phyloP scores from a whole-genome alignment of 2,329 filamentous ascomycete species.

The Shiraia bambusicola region DNA sequence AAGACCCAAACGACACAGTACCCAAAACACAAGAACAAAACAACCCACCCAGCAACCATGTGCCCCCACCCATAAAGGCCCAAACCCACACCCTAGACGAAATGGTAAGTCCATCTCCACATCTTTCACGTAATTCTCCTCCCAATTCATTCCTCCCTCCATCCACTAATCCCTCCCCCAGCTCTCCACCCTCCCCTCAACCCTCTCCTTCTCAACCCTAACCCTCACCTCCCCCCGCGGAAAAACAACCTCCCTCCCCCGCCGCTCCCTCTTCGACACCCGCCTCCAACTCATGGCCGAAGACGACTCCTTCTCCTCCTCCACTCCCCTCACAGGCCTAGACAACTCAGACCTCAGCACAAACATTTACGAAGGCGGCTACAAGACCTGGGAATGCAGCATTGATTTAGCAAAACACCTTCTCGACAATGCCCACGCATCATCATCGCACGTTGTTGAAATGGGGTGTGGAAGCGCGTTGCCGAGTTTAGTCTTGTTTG shows the following conservation, averaged over 20 bases:
- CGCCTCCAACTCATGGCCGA: conserved; percentile 78
- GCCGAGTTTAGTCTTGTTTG: conserved; percentile 70
- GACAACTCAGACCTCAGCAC: conserved; percentile 71
- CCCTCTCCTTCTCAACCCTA: conserved; percentile 68
- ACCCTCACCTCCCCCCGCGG: conserved; percentile 62
- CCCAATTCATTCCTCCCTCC: background rate
- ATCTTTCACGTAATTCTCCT: background rate
- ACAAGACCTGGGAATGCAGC: conserved; percentile 89
- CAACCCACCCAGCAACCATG: conserved; percentile 7
- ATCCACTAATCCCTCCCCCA: conserved; percentile 28
- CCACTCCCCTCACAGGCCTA: conserved; percentile 33
- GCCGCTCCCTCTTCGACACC: conserved; percentile 80
- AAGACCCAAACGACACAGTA: conserved; percentile 44
- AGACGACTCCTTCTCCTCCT: conserved; percentile 46
- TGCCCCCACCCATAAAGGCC: conserved; percentile 40
- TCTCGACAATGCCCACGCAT: conserved; percentile 50
- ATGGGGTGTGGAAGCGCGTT: conserved; percentile 78
- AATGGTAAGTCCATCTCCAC: conserved; percentile 52
- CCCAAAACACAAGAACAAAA: conserved; percentile 8
- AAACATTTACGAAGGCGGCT: conserved; percentile 82
- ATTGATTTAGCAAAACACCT: conserved; percentile 72
- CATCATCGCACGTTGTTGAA: conserved; percentile 58
- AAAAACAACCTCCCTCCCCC: conserved; percentile 59
- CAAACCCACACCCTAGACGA: conserved; percentile 50
- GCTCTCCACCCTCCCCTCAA: conserved; percentile 66